Evolutionary conservation across 2,329 filamentous ascomycete genomes (phyloP).

Genomic region (Metarhizium humberi): DNA sequence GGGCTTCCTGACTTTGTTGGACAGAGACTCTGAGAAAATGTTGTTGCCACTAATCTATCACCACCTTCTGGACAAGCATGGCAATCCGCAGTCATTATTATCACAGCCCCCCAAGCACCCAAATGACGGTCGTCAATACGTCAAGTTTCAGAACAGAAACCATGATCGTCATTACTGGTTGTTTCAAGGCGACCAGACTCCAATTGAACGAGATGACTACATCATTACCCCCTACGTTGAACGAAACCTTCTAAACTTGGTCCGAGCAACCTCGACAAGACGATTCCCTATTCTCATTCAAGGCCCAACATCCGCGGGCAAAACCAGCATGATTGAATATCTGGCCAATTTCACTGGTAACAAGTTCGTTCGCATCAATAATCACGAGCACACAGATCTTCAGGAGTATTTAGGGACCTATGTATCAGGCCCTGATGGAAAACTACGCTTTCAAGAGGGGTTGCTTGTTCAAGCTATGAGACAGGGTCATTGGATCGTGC

Average conservation of each 20-base stretch:
- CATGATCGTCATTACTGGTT: conserved; percentile 79
- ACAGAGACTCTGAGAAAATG: conserved; percentile 69
- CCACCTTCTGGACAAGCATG: conserved; percentile 62
- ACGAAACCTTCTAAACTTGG: conserved; percentile 87
- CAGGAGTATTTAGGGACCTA: conserved; percentile 98
- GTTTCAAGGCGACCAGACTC: conserved; percentile 57
- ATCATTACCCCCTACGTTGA: conserved; percentile 95
- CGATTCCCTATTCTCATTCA: conserved; percentile 92
- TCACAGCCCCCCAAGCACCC: conserved; percentile 71
- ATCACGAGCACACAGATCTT: conserved; percentile 96
- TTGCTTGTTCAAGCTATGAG: conserved; percentile 86
- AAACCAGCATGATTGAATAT: conserved; percentile 99
- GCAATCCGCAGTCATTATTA: conserved; percentile 61
- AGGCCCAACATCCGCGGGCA: conserved; percentile 92
- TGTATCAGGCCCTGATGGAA: conserved; percentile 74
- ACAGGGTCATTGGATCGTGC: conserved; percentile 93
- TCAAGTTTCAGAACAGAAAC: conserved; percentile 62
- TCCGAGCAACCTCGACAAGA: conserved; percentile 84
- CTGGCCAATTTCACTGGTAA: conserved; percentile 95
- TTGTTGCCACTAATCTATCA: conserved; percentile 73
- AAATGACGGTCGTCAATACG: conserved; percentile 65
- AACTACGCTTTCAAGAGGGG: conserved; percentile 85
- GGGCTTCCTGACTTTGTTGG: conserved; percentile 89
- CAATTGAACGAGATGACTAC: conserved; percentile 72
- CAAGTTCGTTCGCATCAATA: conserved; percentile 97